Evolutionary conservation across 2,329 filamentous ascomycete species (phyloP), one percentile per base, ranked within the genome.

Genomic region (Arachnomyces sp.): DNA sequence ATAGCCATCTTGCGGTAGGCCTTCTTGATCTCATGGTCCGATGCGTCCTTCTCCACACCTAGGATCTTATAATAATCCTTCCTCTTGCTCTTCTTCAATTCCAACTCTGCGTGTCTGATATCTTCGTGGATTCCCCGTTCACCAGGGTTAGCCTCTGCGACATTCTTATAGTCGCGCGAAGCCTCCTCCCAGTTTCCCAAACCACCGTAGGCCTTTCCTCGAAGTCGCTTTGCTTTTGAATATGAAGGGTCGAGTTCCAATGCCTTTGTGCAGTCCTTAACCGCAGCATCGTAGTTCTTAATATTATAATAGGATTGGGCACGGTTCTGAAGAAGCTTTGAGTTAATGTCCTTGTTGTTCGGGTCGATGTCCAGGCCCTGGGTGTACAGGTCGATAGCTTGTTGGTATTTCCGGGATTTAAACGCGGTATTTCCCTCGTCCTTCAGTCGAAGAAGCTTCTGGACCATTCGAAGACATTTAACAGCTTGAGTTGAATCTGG

Each of bases 51-150:
- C 43, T 83, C 72, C 7, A 98, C 70, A 4, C 82, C 84, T 39
- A 98, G 78, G 50, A 96, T 94, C 76, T 95, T 95, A 73, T 98
- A 98, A 69, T 94, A 96, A 59, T 98, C 92, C 67, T 98, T 98
- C 46, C 92, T 77, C 67, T 90, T 84, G 62, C 84, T 84, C 81
- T 96, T 96, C 80, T 98, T 98, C 48, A 96, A 71, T 67, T 98
- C 92, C 17, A 95, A 71, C 68, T 98, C 90, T 1, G 90, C 92
- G 54, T 82, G 84, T 42, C 85, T 82, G 33, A 96, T 79, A 55
- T 98, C 92, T 63, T 84, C 89, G 38, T 76, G 72, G 44, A 96
- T 82, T 11, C 75, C 79, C 31, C 81, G 77, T 61, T 98, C 92
- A 47, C 81, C 74, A 2, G 89, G 89, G 51, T 92, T 86, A 44